Conservation (phyloP, 345 rosid genomes). For the Lagerstroemia speciosa region DNA sequence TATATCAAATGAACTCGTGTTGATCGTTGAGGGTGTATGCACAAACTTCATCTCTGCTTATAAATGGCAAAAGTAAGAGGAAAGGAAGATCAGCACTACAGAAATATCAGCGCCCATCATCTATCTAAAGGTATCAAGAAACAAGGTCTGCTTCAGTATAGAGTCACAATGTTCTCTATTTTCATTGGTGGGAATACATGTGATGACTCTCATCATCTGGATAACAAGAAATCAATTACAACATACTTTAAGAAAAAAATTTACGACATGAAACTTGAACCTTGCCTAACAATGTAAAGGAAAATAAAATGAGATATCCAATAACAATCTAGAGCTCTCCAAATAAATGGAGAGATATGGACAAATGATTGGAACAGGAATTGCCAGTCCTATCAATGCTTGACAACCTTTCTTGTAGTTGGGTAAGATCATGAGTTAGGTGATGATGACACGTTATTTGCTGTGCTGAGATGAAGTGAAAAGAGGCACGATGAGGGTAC, state of each 20-base stretch:
- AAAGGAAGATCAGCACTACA: not conserved
- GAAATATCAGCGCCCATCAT: not conserved
- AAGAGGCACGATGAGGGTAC: not conserved
- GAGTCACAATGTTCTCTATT: not conserved
- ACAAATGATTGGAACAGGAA: not conserved
- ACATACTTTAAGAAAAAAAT: not conserved
- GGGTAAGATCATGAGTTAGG: too few relatives aligned
- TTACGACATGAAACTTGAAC: not conserved
- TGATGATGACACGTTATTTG: not conserved
- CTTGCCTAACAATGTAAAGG: not conserved
- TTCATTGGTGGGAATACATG: not conserved
- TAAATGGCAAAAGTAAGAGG: not conserved
- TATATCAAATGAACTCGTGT: slow-evolving; percentile 52
- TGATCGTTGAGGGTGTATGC: slow-evolving; percentile 41
- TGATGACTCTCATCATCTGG: not conserved
- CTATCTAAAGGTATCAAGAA: not conserved
- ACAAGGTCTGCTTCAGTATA: not conserved
- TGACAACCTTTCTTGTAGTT: too few relatives aligned
- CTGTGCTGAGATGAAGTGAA: not conserved
- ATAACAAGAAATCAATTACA: not conserved
- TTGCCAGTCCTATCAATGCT: too few relatives aligned
- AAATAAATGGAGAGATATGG: not conserved
- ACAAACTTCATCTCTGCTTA: slow-evolving; percentile 58
- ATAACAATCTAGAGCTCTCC: not conserved
- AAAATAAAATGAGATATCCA: not conserved